Conservation (phyloP, 2,329 filamentous ascomycete species). For the Cladophialophora exuberans region DNA sequence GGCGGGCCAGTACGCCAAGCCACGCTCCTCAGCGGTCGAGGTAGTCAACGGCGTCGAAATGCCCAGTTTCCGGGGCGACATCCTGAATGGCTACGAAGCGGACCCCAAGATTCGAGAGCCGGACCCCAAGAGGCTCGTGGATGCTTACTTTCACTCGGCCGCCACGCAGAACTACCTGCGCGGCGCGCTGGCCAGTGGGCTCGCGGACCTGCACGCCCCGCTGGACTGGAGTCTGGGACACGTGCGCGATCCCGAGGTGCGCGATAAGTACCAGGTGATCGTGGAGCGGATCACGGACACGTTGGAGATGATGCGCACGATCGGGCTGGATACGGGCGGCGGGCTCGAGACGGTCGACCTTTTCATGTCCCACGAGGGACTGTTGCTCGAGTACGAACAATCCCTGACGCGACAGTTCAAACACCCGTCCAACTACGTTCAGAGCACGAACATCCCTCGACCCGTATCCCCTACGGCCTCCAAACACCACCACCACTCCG, state of each 20-base stretch:
- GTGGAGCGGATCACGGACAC: conserved; percentile 87
- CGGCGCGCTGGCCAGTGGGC: conserved; percentile 78
- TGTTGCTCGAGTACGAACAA: conserved; percentile 93
- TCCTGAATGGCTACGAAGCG: conserved; percentile 80
- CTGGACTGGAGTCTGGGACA: conserved; percentile 95
- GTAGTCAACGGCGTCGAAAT: conserved; percentile 77
- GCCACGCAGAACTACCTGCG: conserved; percentile 93
- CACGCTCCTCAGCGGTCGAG: conserved; percentile 85
- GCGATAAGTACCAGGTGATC: conserved; percentile 82
- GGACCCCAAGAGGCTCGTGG: conserved; percentile 81
- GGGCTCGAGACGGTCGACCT: conserved; percentile 91
- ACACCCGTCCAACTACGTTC: conserved; percentile 64
- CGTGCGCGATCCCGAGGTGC: conserved; percentile 79
- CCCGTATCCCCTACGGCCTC: conserved; percentile 28
- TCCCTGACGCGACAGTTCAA: conserved; percentile 76
- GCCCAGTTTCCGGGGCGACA: conserved; percentile 91
- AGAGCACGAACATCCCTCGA: conserved; percentile 43
- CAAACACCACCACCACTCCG: conserved; percentile 19
- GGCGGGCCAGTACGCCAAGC: conserved; percentile 97
- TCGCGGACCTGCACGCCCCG: conserved; percentile 91
- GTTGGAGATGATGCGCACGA: conserved; percentile 89
- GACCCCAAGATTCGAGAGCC: conserved; percentile 72
- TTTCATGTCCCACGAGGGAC: conserved; percentile 92
- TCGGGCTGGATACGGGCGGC: conserved; percentile 83
- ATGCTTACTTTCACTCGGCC: conserved; percentile 93